These are phyloP conservation scores for Kondoa malvinella DNA, from an alignment of 768 basidiomycete species.

Conservation along the genomic window DNA sequence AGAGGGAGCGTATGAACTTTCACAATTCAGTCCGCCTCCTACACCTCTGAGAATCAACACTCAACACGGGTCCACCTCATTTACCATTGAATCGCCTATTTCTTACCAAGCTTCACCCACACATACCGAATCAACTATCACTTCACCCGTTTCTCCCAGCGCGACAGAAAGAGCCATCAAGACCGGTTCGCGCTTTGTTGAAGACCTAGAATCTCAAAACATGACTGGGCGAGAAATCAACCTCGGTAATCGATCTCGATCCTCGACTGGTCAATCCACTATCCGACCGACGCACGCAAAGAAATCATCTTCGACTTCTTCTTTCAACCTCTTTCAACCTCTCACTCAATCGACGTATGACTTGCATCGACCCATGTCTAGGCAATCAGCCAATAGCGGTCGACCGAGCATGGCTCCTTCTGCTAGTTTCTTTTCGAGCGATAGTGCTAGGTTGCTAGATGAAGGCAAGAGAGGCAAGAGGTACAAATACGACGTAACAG, in stretches of 20 bases:
- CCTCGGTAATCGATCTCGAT: neutral
- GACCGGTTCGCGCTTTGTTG: constrained; percentile 17
- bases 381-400: neutral
- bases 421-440: neutral
- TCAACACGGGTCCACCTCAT: neutral
- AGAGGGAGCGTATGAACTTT: neutral
- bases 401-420: neutral
- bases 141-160: neutral
- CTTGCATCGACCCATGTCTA: neutral
- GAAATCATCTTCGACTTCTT: neutral
- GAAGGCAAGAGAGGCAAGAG: neutral
- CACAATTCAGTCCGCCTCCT: neutral
- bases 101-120: constrained; percentile 6
- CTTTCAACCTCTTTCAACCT: neutral
- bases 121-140: neutral
- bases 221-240: neutral
- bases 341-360: neutral
- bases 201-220: constrained; percentile 16
- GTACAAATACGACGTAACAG: neutral
- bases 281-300: neutral
- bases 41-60: constrained; percentile 3
- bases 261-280: neutral
- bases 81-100: neutral
- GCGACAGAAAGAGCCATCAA: constrained; percentile 12
- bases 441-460: neutral